Base-by-base conservation (phyloP, 176 grass and related monocot species). In the Elymus sibiricus region DNA sequence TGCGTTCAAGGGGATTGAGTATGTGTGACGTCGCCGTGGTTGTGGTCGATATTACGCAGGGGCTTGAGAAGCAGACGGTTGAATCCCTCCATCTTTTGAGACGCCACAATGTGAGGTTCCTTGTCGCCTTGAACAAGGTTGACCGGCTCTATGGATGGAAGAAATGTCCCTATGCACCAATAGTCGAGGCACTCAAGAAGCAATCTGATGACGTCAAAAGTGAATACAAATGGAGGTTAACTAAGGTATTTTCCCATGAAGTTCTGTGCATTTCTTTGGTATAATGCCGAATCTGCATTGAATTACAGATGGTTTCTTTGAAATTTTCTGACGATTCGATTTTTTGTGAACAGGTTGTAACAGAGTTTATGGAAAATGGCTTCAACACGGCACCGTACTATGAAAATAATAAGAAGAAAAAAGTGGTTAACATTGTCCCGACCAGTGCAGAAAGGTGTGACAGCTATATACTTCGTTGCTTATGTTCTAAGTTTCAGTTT, bases 101-200 rank as follows among this genome's bases (percentile, higher is more conserved):
- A 64, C 43, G n/a, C 44, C 86, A 81, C 79, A 71, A 88, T 74
- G 83, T 81, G 34, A 86, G 85, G 76, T 96, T 93, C 64, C 78
- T 96, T 86, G 89, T 93, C 34, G 91, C 89, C 27, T 84, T 96
- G 56, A 96, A 91, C 84, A 87, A 96, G 89, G 91, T 96, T 42
- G 91, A 96, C 80, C 69, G 91, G 9, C 91, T 96, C 2, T 93
- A 91, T 82, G 94, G 91, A 19, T 96, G 94, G 94, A 91, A 90
- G 70, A 64, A 16, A 7, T 88, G 39, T 74, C 82, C 62, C 11
- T 81, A 93, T 91, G 81, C 84, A 67, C 91, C 87, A 13, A 91
- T 96, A 88, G 26, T 15, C 7, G 86, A 90, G 78, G 82, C 91
- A 4, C 74, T 96, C 28, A 86, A 86, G 58, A 69, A 80, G 37